These are phyloP conservation scores for Neurospora terricola DNA, from an alignment of 495 filamentous ascomycete species.

Conservation along the genomic window DNA sequence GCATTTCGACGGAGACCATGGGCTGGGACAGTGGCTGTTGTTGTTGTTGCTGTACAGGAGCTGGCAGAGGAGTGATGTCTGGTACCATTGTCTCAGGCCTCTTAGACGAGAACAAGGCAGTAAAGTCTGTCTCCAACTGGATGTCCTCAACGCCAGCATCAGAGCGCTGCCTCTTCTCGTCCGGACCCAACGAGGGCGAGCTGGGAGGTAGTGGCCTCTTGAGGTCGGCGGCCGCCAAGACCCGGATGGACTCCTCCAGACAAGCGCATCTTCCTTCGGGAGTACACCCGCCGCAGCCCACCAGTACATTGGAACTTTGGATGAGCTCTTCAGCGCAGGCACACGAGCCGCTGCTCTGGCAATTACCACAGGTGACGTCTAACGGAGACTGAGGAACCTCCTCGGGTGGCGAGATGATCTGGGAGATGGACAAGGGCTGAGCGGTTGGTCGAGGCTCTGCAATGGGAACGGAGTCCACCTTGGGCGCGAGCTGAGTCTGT, in stretches of 20 bases:
- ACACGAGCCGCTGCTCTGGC: slow-evolving; percentile 37
- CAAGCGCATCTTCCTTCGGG: slow-evolving; percentile 53
- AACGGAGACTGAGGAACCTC: slow-evolving; percentile 12
- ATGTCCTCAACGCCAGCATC: slow-evolving; percentile 13
- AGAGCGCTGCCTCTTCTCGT: slow-evolving; percentile 42
- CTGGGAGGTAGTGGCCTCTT: slow-evolving; percentile 31
- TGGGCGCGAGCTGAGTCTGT: background rate
- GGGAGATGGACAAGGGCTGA: slow-evolving; percentile 34
- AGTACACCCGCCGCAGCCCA: slow-evolving; percentile 58
- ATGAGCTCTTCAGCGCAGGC: slow-evolving; percentile 44
- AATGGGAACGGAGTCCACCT: background rate
- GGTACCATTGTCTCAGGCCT: slow-evolving; percentile 5
- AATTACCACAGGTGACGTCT: slow-evolving; percentile 39
- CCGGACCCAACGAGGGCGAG: slow-evolving; percentile 37
- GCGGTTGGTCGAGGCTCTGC: slow-evolving; percentile 20
- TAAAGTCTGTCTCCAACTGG: slow-evolving; percentile 63
- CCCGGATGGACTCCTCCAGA: slow-evolving; percentile 52
- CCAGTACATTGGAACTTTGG: slow-evolving; percentile 21
- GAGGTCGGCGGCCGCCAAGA: slow-evolving; percentile 17
- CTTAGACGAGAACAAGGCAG: slow-evolving; percentile 46
- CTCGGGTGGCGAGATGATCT: slow-evolving; percentile 39
- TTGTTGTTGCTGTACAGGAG: background rate
- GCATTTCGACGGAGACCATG: slow-evolving; percentile 20
- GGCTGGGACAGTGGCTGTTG: slow-evolving; percentile 14
- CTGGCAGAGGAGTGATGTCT: slow-evolving; percentile 9